These are phyloP conservation scores for Piloderma croceum DNA, from an alignment of 768 basidiomycete species.

Conservation along the genomic window DNA sequence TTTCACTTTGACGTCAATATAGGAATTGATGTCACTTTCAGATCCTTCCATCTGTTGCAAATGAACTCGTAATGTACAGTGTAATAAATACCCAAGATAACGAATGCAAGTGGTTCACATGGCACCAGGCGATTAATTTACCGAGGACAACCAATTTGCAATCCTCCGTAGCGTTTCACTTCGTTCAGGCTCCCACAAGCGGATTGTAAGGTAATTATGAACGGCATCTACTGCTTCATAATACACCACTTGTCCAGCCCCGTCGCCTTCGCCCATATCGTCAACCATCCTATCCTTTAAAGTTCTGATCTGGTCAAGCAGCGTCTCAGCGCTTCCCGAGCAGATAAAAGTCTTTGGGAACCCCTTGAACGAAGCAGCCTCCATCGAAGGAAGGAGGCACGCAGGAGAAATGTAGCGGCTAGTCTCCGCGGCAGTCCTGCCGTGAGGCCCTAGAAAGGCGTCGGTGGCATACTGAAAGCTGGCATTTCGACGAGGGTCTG, in stretches of 20 bases:
- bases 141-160: conserved; percentile 13
- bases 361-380: conserved; percentile 26
- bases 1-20: too few relatives aligned
- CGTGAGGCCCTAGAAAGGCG: conserved; percentile 22
- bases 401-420: conserved; percentile 31
- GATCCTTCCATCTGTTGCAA: too few relatives aligned
- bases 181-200: conserved; percentile 26
- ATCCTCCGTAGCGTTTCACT: conserved; percentile 16
- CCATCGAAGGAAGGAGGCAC: conserved; percentile 17
- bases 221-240: conserved; percentile 16
- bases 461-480: conserved; percentile 1
- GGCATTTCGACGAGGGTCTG: neutral
- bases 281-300: conserved; percentile 24
- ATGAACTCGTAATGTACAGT: too few relatives aligned
- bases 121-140: too few relatives aligned
- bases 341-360: conserved; percentile 34
- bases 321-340: conserved; percentile 29
- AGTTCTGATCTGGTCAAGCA: conserved; percentile 26
- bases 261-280: conserved; percentile 26
- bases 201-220: conserved; percentile 18
- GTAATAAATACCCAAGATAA: too few relatives aligned
- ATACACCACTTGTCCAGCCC: conserved; percentile 18
- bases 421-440: conserved; percentile 16
- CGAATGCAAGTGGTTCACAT: too few relatives aligned
- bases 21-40: too few relatives aligned